These are phyloP conservation scores for Trichopus zeylanicus DNA, from an alignment of 116 monocot species.

Conservation along the genomic window DNA sequence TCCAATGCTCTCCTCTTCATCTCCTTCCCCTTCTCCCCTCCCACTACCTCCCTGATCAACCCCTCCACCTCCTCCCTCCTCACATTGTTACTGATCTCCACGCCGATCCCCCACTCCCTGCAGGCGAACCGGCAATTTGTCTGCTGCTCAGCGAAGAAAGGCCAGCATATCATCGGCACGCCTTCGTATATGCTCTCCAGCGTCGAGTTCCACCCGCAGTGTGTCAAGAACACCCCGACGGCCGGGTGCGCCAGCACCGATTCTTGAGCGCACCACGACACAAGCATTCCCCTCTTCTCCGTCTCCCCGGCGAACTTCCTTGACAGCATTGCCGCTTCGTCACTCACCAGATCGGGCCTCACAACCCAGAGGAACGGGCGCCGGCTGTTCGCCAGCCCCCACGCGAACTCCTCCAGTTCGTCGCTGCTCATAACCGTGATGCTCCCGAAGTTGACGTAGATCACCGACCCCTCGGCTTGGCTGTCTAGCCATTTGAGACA, in stretches of 20 bases:
- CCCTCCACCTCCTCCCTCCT: not conserved
- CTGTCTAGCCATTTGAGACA: too few relatives aligned
- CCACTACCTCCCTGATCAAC: not conserved
- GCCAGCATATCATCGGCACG: not conserved
- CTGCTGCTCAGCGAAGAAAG: not conserved
- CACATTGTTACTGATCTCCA: not conserved
- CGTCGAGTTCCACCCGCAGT: not conserved
- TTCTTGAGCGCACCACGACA: not conserved
- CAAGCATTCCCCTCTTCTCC: not conserved
- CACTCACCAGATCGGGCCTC: too few relatives aligned
- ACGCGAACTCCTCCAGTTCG: too few relatives aligned
- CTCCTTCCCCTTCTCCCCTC: not conserved
- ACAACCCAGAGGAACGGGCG: too few relatives aligned
- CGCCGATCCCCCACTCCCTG: not conserved
- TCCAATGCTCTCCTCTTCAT: too few relatives aligned
- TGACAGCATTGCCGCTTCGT: not conserved
- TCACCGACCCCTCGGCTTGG: too few relatives aligned
- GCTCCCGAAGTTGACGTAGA: too few relatives aligned
- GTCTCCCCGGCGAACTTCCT: not conserved
- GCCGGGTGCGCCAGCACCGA: not conserved
- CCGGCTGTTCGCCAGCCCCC: too few relatives aligned
- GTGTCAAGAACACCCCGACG: too few relatives aligned
- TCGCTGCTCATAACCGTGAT: too few relatives aligned
- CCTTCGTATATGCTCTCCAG: not conserved
- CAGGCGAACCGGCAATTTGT: not conserved